Conservation (phyloP, 768 basidiomycete genomes). For the Mycena venus region DNA sequence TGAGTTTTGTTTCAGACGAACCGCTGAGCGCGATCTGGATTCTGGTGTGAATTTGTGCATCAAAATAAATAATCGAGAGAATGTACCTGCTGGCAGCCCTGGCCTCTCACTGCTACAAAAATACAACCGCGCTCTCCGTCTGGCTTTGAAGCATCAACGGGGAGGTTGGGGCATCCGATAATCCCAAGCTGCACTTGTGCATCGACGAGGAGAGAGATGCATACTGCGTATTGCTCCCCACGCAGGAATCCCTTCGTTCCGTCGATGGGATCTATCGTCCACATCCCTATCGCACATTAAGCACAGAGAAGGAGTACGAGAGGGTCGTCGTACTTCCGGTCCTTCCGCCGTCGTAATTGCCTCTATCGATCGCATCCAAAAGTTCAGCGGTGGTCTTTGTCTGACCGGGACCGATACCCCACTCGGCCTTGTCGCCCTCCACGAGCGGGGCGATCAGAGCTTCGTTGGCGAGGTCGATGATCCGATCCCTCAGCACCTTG, state of each 20-base stretch:
- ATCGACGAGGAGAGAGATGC: conserved; percentile 86
- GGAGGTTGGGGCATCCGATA: conserved; percentile 94
- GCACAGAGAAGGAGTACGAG: conserved; percentile 1
- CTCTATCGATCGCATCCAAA: conserved; percentile 90
- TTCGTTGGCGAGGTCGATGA: conserved; percentile 87
- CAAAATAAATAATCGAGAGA: not conserved
- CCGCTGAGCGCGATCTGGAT: conserved; percentile 67
- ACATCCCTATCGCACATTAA: conserved; percentile 70
- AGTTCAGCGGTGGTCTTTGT: conserved; percentile 68
- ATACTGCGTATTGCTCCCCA: conserved; percentile 94
- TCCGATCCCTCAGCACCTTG: conserved; percentile 66
- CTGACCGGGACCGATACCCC: conserved; percentile 80
- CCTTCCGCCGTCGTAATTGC: conserved; percentile 78
- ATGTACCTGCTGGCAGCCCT: conserved; percentile 82
- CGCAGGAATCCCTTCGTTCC: conserved; percentile 95
- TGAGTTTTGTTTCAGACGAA: conserved; percentile 61
- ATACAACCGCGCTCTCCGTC: conserved; percentile 80
- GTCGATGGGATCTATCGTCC: conserved; percentile 92
- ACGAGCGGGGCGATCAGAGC: conserved; percentile 69
- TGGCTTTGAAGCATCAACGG: conserved; percentile 63
- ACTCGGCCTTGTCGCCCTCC: conserved; percentile 70
- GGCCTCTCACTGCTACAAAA: conserved; percentile 89
- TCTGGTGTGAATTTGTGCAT: not conserved
- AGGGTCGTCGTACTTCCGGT: conserved; percentile 69
- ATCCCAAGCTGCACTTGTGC: conserved; percentile 85